A percentile compares a stretch with the other conserved stretches of the same genome.
Evolutionary conservation across 1,284 basidiomycete genomes (phyloP).

Genomic region (Sparassis latifolia): DNA sequence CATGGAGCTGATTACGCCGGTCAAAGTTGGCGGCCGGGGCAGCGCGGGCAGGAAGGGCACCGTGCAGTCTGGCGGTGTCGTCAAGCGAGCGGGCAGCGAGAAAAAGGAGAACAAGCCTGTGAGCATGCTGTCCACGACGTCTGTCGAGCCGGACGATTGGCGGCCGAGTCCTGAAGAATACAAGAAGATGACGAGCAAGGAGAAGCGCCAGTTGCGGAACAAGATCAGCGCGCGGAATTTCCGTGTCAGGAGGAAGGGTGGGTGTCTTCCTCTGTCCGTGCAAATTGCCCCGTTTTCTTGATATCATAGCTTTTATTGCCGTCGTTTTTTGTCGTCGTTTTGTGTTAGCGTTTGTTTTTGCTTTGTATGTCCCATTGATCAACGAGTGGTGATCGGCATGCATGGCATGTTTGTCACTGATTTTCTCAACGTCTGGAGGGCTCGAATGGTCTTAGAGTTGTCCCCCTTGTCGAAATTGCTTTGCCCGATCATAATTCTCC

Average conservation of each 20-base stretch:
- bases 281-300: background rate
- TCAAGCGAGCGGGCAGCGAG: slow-evolving; percentile 45
- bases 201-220: slow-evolving; percentile 94
- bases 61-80: slow-evolving; percentile 65
- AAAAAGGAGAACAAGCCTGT: slow-evolving; percentile 26
- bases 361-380: no score
- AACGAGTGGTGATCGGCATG: no score
- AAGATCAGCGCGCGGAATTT: slow-evolving; percentile 97
- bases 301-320: background rate
- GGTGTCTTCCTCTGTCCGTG: slow-evolving; percentile 16
- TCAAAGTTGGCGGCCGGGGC: slow-evolving; percentile 55
- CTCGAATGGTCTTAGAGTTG: no score
- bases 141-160: slow-evolving; percentile 63
- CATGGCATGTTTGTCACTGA: no score
- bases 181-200: slow-evolving; percentile 91
- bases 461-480: no score
- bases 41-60: slow-evolving; percentile 59
- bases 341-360: background rate
- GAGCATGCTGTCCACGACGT: slow-evolving; percentile 37
- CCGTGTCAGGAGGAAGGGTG: slow-evolving; percentile 86
- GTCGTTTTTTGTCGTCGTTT: background rate
- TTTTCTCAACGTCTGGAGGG: background rate
- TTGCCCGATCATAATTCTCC: no score
- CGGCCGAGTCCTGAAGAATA: slow-evolving; percentile 88
- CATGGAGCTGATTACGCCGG: slow-evolving; percentile 26